Conservation (phyloP, 345 rosid genomes). For the Triadica sebifera region DNA sequence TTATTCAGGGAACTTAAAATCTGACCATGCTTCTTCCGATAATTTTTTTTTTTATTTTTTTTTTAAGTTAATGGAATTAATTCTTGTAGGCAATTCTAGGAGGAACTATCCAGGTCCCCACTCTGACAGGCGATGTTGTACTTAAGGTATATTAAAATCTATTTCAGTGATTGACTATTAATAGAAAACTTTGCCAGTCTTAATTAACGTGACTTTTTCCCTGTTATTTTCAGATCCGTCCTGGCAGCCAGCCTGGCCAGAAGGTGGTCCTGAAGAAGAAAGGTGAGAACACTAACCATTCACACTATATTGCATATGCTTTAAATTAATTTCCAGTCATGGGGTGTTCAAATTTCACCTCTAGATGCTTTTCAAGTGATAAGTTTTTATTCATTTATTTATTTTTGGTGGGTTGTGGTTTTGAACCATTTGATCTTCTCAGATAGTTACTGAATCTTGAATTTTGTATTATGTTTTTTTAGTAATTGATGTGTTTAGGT, state of each 20-base stretch:
- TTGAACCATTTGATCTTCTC: no score
- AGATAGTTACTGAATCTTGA: no score
- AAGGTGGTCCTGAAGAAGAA: constrained; percentile 94
- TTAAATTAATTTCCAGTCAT: not conserved
- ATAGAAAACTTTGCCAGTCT: not conserved
- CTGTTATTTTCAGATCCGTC: constrained; percentile 57
- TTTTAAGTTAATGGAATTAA: constrained; percentile 6
- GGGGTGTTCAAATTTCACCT: not conserved
- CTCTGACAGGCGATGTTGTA: constrained; percentile 95
- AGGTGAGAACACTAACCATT: constrained; percentile 47
- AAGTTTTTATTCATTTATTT: not conserved
- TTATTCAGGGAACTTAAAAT: not conserved
- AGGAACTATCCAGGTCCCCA: constrained; percentile 95
- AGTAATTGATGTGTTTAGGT: no score
- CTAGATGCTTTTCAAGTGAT: no score
- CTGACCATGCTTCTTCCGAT: not conserved
- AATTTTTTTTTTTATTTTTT: not conserved
- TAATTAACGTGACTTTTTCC: not conserved
- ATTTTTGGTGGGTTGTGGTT: no score
- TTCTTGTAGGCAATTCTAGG: constrained; percentile 85
- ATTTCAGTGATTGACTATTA: not conserved
- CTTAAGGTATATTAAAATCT: constrained; percentile 61
- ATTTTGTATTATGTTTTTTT: no score
- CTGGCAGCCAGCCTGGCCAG: constrained; percentile 98
- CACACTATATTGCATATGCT: not conserved